These are phyloP conservation scores for Monosporascus sp. DNA, from an alignment of 2,329 filamentous ascomycete genomes.

Conservation along the genomic window DNA sequence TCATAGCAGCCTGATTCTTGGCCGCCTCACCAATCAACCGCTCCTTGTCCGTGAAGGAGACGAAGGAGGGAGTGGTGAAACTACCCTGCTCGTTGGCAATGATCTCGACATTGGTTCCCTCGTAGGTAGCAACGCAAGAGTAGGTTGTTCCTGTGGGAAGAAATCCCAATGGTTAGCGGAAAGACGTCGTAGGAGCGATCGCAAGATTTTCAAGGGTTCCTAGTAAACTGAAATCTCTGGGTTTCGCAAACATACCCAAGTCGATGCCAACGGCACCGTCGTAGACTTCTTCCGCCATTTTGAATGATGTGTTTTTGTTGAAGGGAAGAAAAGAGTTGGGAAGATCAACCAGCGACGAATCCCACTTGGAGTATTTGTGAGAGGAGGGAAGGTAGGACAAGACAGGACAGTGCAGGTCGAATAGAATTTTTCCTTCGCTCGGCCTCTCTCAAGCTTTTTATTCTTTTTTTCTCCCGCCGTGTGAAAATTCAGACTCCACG, in stretches of 20 bases:
- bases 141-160: constrained; percentile 64
- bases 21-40: constrained; percentile 94
- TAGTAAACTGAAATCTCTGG: too few species aligned
- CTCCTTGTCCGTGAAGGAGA: constrained; percentile 95
- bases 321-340: too few species aligned
- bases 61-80: constrained; percentile 92
- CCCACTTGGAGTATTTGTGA: too few species aligned
- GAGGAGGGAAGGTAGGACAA: too few species aligned
- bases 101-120: constrained; percentile 91
- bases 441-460: too few species aligned
- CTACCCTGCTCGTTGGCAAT: constrained; percentile 95
- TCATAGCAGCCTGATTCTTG: constrained; percentile 87
- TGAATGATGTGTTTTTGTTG: constrained; percentile 9
- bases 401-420: too few species aligned
- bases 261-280: constrained; percentile 99
- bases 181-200: too few species aligned
- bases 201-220: neutral
- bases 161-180: too few species aligned
- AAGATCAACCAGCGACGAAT: too few species aligned
- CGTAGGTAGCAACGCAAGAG: constrained; percentile 92
- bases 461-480: too few species aligned
- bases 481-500: too few species aligned
- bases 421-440: too few species aligned
- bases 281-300: constrained; percentile 97
- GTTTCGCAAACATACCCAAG: constrained; percentile 65